These are phyloP conservation scores for Perilla frutescens DNA, from an alignment of 257 asterid genomes.

Conservation along the genomic window DNA sequence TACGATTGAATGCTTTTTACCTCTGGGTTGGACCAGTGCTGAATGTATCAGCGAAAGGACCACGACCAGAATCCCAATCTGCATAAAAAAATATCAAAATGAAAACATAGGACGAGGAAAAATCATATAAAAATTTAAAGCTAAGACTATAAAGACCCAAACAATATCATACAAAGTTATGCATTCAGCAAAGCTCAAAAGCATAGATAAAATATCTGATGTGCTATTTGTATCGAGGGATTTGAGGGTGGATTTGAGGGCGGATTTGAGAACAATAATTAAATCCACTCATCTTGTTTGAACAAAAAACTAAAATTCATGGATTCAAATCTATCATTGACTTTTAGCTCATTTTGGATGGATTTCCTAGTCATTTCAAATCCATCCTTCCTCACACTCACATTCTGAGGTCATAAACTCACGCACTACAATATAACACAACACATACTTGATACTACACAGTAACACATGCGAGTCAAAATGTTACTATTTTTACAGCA, in stretches of 20 bases:
- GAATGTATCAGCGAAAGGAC: slow-evolving; percentile 66
- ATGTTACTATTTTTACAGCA: neutral
- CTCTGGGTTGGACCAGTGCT: slow-evolving; percentile 67
- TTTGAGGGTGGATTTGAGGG: neutral
- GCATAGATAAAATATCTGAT: neutral
- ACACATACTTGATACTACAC: too few relatives aligned
- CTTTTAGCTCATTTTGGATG: too few relatives aligned
- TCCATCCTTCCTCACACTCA: too few relatives aligned
- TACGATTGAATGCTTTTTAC: slow-evolving; percentile 41
- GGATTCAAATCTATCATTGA: neutral
- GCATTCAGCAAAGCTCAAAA: slow-evolving; percentile 4
- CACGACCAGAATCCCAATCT: slow-evolving; percentile 93
- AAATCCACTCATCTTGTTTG: neutral
- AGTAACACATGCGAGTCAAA: too few relatives aligned
- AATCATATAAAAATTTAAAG: neutral
- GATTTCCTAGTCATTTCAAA: too few relatives aligned
- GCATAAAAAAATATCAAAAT: slow-evolving; percentile 32
- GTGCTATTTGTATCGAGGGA: neutral
- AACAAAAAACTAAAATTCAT: neutral
- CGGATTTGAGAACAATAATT: neutral
- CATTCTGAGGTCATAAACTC: too few relatives aligned
- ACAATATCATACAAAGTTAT: neutral
- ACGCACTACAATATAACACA: too few relatives aligned
- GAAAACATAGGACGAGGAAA: slow-evolving; percentile 12
- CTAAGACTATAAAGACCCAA: neutral